phyloP scores from a whole-genome alignment of 345 rosid genomes.

The Ceriops zippeliana region DNA sequence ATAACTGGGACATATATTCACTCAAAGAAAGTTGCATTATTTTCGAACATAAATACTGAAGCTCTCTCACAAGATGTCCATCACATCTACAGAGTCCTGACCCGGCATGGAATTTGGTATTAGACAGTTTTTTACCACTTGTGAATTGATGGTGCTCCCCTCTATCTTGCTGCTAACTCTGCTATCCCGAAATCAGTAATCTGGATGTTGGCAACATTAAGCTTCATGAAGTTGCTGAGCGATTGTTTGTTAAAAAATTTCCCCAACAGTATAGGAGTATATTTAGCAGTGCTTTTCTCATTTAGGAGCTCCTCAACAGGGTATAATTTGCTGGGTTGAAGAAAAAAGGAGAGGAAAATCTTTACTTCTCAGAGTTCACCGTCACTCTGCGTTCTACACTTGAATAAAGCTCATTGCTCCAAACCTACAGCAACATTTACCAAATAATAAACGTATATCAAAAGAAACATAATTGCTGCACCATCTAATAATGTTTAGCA shows the following conservation, averaged over 20 bases:
- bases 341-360: conserved; percentile 46
- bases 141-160: no score
- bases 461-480: no score
- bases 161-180: not conserved
- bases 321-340: conserved; percentile 36
- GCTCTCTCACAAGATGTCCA: not conserved
- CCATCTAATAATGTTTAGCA: no score
- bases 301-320: conserved; percentile 29
- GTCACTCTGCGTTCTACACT: not conserved
- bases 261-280: conserved; percentile 42
- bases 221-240: conserved; percentile 42
- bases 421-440: not conserved
- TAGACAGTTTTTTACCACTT: no score
- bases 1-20: no score
- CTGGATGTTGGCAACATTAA: conserved; percentile 41
- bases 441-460: no score
- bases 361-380: conserved; percentile 29
- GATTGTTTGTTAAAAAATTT: conserved; percentile 26
- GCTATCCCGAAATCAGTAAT: conserved; percentile 33
- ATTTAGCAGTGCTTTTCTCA: conserved; percentile 33
- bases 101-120: no score
- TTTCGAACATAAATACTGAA: not conserved
- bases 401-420: not conserved
- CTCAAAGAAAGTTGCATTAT: no score
- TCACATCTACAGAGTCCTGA: not conserved